These are phyloP conservation scores for Colletotrichum incanum DNA, from an alignment of 2,329 filamentous ascomycete genomes.

Conservation along the genomic window DNA sequence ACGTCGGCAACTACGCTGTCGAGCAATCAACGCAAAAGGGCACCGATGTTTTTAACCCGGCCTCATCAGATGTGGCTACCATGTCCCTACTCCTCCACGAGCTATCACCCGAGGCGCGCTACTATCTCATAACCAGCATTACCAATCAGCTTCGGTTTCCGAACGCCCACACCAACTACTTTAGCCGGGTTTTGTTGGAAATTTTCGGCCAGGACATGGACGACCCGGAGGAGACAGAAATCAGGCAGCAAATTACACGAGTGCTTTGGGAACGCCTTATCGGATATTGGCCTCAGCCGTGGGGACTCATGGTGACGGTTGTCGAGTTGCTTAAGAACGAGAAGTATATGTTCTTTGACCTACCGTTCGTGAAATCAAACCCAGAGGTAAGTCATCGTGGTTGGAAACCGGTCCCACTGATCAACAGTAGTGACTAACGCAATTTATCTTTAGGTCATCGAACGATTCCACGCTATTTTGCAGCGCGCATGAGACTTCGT, in stretches of 20 bases:
- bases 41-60: conserved; percentile 74
- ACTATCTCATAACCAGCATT: conserved; percentile 87
- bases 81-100: conserved; percentile 84
- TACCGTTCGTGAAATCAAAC: conserved; percentile 91
- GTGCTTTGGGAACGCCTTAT: conserved; percentile 90
- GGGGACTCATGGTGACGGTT: conserved; percentile 92
- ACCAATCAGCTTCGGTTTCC: conserved; percentile 94
- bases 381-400: conserved; percentile 77
- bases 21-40: conserved; percentile 71
- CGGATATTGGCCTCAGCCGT: conserved; percentile 93
- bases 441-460: conserved; percentile 31
- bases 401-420: neutral
- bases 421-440: neutral
- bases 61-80: conserved; percentile 78
- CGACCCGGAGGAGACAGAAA: conserved; percentile 83
- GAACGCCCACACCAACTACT: conserved; percentile 92
- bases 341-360: conserved; percentile 91
- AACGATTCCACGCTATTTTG: conserved; percentile 42
- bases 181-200: conserved; percentile 87
- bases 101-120: conserved; percentile 83
- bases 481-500: conserved; percentile 23
- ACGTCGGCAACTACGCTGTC: conserved; percentile 83
- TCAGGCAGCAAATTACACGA: conserved; percentile 92
- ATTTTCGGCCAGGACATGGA: conserved; percentile 84
- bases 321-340: conserved; percentile 93